Conservation (phyloP, 352 stramenopile genomes). For the Phytophthora tentaculata region DNA sequence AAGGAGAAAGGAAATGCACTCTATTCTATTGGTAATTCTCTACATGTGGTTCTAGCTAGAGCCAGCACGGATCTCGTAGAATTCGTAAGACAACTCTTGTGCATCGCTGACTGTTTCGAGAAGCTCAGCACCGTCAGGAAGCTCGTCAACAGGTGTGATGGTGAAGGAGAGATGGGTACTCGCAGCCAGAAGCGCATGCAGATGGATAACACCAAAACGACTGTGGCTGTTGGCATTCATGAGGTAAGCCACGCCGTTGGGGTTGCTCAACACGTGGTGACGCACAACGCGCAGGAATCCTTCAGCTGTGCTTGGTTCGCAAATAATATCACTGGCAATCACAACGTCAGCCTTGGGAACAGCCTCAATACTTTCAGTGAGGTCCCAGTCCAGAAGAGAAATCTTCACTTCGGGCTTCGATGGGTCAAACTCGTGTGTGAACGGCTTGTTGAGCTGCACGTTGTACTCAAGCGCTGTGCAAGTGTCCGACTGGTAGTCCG, state of each 20-base stretch:
- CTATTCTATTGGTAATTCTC: slow-evolving; percentile 13
- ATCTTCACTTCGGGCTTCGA: slow-evolving; percentile 61
- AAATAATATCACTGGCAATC: slow-evolving; percentile 90
- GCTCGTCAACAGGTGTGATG: slow-evolving; percentile 70
- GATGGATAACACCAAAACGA: slow-evolving; percentile 79
- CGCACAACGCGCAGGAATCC: slow-evolving; percentile 84
- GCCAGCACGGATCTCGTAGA: slow-evolving; percentile 78
- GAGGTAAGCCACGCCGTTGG: slow-evolving; percentile 74
- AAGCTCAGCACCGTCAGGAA: slow-evolving; percentile 64
- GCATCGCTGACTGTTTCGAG: slow-evolving; percentile 81
- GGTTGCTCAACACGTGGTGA: slow-evolving; percentile 51
- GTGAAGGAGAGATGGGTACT: slow-evolving; percentile 67
- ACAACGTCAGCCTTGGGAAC: slow-evolving; percentile 75
- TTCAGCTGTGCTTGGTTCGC: slow-evolving; percentile 85
- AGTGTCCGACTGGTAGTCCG: slow-evolving; percentile 88
- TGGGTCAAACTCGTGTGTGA: slow-evolving; percentile 70
- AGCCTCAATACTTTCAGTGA: slow-evolving; percentile 64
- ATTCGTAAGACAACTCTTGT: slow-evolving; percentile 85
- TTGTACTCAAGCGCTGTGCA: slow-evolving; percentile 82
- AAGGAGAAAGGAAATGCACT: slow-evolving; percentile 15
- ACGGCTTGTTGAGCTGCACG: slow-evolving; percentile 71
- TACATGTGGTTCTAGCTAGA: slow-evolving; percentile 14
- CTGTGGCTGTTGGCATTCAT: slow-evolving; percentile 90
- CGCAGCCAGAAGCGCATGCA: slow-evolving; percentile 67
- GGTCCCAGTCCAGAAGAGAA: slow-evolving; percentile 80